Evolutionary conservation across 768 basidiomycete genomes (phyloP), one percentile per base, ranked within the genome.

Genomic region (Sarcodon aspratus): DNA sequence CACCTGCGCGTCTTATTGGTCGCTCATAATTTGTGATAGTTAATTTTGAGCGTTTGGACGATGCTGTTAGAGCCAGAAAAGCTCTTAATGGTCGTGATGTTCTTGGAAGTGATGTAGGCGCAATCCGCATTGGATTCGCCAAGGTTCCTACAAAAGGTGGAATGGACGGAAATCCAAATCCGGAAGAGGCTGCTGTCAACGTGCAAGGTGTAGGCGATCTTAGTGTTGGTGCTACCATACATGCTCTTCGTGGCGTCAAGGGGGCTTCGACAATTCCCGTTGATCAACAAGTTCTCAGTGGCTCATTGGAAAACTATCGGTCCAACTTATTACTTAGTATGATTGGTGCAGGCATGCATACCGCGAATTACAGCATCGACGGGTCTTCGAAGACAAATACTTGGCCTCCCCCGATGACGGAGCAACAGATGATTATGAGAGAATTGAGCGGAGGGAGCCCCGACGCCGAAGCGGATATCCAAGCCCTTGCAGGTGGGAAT

Each of bases 31-130:
- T 45, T n/a, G 36, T 13, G 52, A 50, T 64, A 85, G 86, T 98
- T 69, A 98, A 99, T 63, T 98, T 97, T 63, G 95, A 99, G 66
- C 82, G 92, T 49, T 74, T 97, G 27, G 96, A 98, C 61, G 95
- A 98, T 59, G 96, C 96, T 43, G 89, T 97, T 51, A 74, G 93
- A 33, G 96, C 96, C 33, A 78, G 95, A 53, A 96, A 96, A 65
- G 90, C 94, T 34, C 72, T 99, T 50, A 96, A 97, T 59, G 93
- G 93, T 33, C 84, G 91, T 40, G 95, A 98, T 62, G 89, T 98
- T 15, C 76, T 99, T 32, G 96, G 96, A 13, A 86, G 86, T 54
- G 95, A 98, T 50, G 91, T 98, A 48, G 96, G 96, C 33, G 89
- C 95, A 33, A 92, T 98, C 52, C 83, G 93, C 35, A 97, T 98